Evolutionary conservation across 2,329 filamentous ascomycete species (phyloP).

Genomic region (Amphichorda felina): DNA sequence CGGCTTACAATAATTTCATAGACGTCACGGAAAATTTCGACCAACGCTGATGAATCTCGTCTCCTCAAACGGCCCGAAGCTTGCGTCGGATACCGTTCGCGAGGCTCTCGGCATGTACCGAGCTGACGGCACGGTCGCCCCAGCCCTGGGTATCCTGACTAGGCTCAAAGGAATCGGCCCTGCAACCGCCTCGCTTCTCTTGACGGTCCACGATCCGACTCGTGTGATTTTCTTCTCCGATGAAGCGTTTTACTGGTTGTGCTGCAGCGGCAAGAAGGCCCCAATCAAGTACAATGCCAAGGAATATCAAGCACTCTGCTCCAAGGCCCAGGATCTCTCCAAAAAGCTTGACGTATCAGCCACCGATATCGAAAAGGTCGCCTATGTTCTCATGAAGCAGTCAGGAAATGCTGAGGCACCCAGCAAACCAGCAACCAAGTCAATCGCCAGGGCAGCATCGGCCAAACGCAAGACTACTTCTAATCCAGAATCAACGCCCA

Average conservation of each 20-base stretch:
- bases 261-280: slow-evolving; percentile 34
- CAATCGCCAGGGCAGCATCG: not conserved
- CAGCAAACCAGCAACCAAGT: slow-evolving; percentile 1
- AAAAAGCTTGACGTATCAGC: slow-evolving; percentile 41
- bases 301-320: slow-evolving; percentile 52
- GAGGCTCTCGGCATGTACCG: slow-evolving; percentile 37
- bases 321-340: slow-evolving; percentile 26
- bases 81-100: slow-evolving; percentile 34
- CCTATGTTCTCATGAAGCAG: slow-evolving; percentile 52
- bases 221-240: slow-evolving; percentile 67
- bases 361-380: slow-evolving; percentile 56
- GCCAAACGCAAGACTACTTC: slow-evolving; percentile 5
- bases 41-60: slow-evolving; percentile 49
- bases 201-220: slow-evolving; percentile 50
- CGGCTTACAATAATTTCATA: slow-evolving; percentile 10
- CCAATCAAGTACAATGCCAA: slow-evolving; percentile 57
- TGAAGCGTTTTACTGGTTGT: slow-evolving; percentile 64
- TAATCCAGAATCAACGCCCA: not conserved
- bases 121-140: slow-evolving; percentile 23
- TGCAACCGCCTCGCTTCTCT: slow-evolving; percentile 64
- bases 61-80: slow-evolving; percentile 42
- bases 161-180: slow-evolving; percentile 66
- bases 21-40: slow-evolving; percentile 50
- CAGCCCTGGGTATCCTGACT: slow-evolving; percentile 40
- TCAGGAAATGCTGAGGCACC: slow-evolving; percentile 3